Conservation (phyloP, 2,329 filamentous ascomycete genomes). For the Aspergillus udagawae region DNA sequence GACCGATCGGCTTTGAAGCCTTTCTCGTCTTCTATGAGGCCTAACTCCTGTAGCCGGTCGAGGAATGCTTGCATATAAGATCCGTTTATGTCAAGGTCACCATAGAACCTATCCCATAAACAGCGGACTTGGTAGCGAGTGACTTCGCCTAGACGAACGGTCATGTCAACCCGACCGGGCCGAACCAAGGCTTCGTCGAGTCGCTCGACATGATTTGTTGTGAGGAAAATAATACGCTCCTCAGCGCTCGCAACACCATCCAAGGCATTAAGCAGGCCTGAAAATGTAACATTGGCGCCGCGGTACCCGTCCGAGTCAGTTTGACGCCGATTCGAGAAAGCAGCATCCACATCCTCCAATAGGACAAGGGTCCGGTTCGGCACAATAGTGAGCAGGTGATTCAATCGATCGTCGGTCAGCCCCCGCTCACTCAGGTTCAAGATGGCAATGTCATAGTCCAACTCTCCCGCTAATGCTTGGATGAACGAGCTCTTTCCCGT, state of each 20-base stretch:
- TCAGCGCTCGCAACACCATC: slow-evolving; percentile 94
- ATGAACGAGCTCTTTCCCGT: slow-evolving; percentile 96
- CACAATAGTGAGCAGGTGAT: slow-evolving; percentile 79
- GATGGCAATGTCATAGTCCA: slow-evolving; percentile 90
- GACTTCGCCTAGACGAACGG: slow-evolving; percentile 81
- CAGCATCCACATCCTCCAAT: slow-evolving; percentile 87
- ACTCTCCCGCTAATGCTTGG: slow-evolving; percentile 84
- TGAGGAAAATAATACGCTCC: slow-evolving; percentile 88
- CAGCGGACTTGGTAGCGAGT: slow-evolving; percentile 76
- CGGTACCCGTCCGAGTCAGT: slow-evolving; percentile 77
- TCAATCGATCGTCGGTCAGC: slow-evolving; percentile 83
- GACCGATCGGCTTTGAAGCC: slow-evolving; percentile 45
- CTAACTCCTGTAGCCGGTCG: slow-evolving; percentile 62
- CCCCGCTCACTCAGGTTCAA: slow-evolving; percentile 87
- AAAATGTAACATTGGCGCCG: slow-evolving; percentile 89
- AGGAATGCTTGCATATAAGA: slow-evolving; percentile 66
- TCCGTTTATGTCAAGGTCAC: slow-evolving; percentile 67
- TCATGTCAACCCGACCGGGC: slow-evolving; percentile 91
- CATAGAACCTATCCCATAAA: slow-evolving; percentile 96
- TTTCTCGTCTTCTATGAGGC: slow-evolving; percentile 60
- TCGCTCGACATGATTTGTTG: slow-evolving; percentile 88
- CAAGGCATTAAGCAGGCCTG: slow-evolving; percentile 76
- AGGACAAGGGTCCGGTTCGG: slow-evolving; percentile 78
- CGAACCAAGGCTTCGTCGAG: slow-evolving; percentile 85
- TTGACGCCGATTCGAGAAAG: slow-evolving; percentile 76